phyloP scores from a whole-genome alignment of 2,329 filamentous ascomycete species.

The Gnomoniopsis sp. region DNA sequence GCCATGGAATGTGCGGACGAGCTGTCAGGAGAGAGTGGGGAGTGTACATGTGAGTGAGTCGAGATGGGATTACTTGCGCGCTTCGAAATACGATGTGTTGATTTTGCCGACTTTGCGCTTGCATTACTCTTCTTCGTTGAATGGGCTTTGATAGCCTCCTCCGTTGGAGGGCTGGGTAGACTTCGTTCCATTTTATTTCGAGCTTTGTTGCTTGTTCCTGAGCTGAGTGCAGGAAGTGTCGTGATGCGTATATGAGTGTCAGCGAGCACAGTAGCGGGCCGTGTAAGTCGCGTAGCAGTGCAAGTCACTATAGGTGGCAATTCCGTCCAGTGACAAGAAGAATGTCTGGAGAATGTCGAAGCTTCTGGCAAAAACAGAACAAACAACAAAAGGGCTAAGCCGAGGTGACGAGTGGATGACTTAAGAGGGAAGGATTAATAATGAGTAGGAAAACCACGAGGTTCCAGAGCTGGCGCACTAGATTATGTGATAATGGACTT shows the following conservation, averaged over 20 bases:
- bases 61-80: conserved; percentile 40
- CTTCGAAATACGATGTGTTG: conserved; percentile 49
- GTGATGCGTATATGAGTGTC: not conserved
- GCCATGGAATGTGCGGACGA: conserved; percentile 37
- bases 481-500: conserved; percentile 19
- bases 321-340: not conserved
- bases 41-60: conserved; percentile 31
- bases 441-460: conserved; percentile 11
- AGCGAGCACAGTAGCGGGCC: not conserved
- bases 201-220: not conserved
- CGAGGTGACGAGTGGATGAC: conserved; percentile 8
- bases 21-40: conserved; percentile 34
- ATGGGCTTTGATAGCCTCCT: conserved; percentile 37
- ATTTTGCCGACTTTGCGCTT: conserved; percentile 45
- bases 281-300: conserved; percentile 3
- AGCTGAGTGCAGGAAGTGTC: not conserved
- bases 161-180: conserved; percentile 51
- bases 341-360: not conserved
- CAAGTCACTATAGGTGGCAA: not conserved
- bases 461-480: conserved; percentile 5
- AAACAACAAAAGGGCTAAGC: conserved; percentile 3
- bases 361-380: conserved; percentile 5
- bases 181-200: conserved; percentile 43
- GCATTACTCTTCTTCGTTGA: conserved; percentile 36
- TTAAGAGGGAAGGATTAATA: conserved; percentile 16